Evolutionary conservation across 192 early-diverging fungal species (phyloP).

Genomic region (Spizellomyces sp.): DNA sequence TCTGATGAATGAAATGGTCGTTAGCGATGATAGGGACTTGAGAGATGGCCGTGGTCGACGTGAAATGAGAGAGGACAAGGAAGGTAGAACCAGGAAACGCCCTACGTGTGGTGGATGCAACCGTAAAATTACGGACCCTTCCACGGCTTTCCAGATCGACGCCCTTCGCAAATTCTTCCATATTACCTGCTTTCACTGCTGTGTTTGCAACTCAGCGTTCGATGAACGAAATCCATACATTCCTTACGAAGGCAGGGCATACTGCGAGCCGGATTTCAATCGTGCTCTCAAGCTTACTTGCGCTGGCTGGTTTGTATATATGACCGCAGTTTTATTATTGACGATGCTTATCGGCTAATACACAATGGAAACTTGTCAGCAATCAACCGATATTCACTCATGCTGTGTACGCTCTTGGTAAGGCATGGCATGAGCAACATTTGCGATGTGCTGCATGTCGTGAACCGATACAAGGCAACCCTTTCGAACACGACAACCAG

Average conservation of each 20-base stretch:
- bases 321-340: constrained; percentile 29
- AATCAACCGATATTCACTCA: constrained; percentile 61
- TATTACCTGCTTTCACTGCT: constrained; percentile 44
- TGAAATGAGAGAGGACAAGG: not conserved
- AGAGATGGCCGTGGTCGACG: not conserved
- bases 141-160: constrained; percentile 35
- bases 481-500: constrained; percentile 58
- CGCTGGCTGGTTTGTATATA: constrained; percentile 54
- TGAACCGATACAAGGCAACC: constrained; percentile 35
- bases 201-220: constrained; percentile 52
- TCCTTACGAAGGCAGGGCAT: constrained; percentile 61
- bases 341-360: constrained; percentile 11
- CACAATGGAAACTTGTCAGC: constrained; percentile 69
- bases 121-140: constrained; percentile 20
- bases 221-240: constrained; percentile 51
- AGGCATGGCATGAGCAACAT: constrained; percentile 43
- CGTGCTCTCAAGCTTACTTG: constrained; percentile 46
- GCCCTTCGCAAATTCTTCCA: constrained; percentile 26
- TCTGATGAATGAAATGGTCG: constrained; percentile 41
- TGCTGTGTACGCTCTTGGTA: constrained; percentile 36
- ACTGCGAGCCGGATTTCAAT: constrained; percentile 64
- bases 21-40: constrained; percentile 17
- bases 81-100: not conserved
- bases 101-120: constrained; percentile 30
- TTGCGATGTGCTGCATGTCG: constrained; percentile 34